Evolutionary conservation across 768 basidiomycete genomes (phyloP).

Genomic region (Clathrus columnatus): DNA sequence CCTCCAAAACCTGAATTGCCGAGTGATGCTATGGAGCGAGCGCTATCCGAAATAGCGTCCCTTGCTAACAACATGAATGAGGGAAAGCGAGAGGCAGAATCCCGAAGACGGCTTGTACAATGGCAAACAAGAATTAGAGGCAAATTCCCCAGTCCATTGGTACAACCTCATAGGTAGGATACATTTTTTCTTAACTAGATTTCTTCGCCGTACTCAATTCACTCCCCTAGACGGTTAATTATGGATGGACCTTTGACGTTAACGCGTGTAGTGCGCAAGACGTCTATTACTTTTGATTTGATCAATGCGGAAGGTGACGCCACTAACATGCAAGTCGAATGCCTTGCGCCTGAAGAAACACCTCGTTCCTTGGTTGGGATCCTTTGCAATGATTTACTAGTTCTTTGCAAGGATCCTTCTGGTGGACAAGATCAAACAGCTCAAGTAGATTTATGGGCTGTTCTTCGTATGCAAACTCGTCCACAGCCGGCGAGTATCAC

Average conservation of each 20-base stretch:
- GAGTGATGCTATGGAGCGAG: slow-evolving; percentile 79
- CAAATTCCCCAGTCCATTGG: slow-evolving; percentile 92
- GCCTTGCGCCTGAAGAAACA: slow-evolving; percentile 78
- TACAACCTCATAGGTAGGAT: slow-evolving; percentile 88
- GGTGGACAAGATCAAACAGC: slow-evolving; percentile 68
- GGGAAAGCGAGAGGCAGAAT: slow-evolving; percentile 93
- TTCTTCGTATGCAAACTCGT: slow-evolving; percentile 89
- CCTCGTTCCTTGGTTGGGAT: slow-evolving; percentile 73
- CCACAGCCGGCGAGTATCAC: slow-evolving; percentile 86
- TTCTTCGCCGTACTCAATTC: slow-evolving; percentile 12
- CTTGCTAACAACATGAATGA: slow-evolving; percentile 97
- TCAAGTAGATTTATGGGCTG: slow-evolving; percentile 90
- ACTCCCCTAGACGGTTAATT: slow-evolving; percentile 61
- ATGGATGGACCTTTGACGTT: slow-evolving; percentile 84
- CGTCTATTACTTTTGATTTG: slow-evolving; percentile 71
- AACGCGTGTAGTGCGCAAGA: slow-evolving; percentile 86
- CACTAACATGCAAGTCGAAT: slow-evolving; percentile 81
- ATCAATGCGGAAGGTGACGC: slow-evolving; percentile 70
- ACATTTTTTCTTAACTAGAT: neutral
- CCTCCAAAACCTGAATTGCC: slow-evolving; percentile 69
- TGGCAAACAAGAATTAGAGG: slow-evolving; percentile 87
- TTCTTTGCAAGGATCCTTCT: slow-evolving; percentile 81
- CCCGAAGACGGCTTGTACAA: slow-evolving; percentile 79
- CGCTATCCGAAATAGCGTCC: slow-evolving; percentile 77
- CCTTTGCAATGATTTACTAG: slow-evolving; percentile 87